Percentiles rank a stretch among this genome's conserved stretches.
phyloP scores from a whole-genome alignment of 805 yeast species.

The Danielia oregonensis region DNA sequence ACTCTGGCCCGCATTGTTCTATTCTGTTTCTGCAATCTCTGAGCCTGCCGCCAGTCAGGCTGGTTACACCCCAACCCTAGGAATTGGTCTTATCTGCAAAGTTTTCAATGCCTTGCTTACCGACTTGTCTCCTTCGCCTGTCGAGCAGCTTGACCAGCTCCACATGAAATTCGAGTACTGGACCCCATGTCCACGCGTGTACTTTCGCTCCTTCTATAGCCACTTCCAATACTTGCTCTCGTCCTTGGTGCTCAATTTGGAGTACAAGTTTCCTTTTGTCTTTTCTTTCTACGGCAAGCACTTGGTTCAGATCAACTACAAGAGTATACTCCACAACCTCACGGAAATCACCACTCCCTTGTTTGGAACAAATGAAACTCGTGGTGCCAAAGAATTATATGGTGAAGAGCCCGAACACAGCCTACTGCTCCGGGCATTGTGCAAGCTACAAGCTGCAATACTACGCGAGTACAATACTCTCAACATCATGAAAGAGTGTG shows the following conservation, averaged over 20 bases:
- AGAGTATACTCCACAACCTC: conserved; percentile 3
- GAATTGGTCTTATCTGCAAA: conserved; percentile 5
- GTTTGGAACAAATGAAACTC: conserved; percentile 3
- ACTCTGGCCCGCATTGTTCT: conserved; percentile 4
- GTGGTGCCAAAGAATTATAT: too few species aligned
- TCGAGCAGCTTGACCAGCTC: conserved; percentile 8
- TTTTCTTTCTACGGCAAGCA: conserved; percentile 29
- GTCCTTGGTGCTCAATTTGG: conserved; percentile 25
- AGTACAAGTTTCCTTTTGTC: conserved; percentile 25
- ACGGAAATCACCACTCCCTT: conserved; percentile 9
- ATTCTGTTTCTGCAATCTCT: background rate
- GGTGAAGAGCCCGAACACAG: conserved; percentile 7
- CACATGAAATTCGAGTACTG: conserved; percentile 6
- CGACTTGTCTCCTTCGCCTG: conserved; percentile 8
- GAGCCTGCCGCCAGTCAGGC: background rate
- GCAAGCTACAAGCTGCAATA: conserved; percentile 13
- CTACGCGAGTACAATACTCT: conserved; percentile 19
- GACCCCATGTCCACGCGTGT: conserved; percentile 5
- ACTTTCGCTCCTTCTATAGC: conserved; percentile 8
- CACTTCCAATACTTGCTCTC: conserved; percentile 20
- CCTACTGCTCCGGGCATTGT: conserved; percentile 1
- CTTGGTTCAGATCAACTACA: conserved; percentile 20
- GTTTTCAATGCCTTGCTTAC: conserved; percentile 10
- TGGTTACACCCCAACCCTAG: too few species aligned
- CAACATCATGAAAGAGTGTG: conserved; percentile 18